phyloP scores from a whole-genome alignment of 371 early-diverging fungal genomes.

The Mucor indicus region DNA sequence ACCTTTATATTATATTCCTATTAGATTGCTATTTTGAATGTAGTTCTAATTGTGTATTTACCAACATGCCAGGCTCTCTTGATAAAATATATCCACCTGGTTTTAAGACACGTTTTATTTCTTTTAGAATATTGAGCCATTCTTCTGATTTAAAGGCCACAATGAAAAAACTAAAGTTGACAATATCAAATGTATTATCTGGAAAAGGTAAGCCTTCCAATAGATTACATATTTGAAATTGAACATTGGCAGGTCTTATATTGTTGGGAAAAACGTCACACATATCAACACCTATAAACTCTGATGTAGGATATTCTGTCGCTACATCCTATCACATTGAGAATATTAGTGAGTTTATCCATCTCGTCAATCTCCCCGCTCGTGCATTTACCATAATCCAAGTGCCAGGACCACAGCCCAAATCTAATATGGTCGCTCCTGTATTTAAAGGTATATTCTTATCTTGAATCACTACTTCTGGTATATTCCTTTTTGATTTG shows the following conservation, averaged over 20 bases:
- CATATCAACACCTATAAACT: conserved; percentile 57
- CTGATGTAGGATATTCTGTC: conserved; percentile 51
- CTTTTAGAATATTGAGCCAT: conserved; percentile 47
- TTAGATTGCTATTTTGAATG: not conserved
- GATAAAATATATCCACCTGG: conserved; percentile 58
- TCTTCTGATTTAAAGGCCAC: conserved; percentile 46
- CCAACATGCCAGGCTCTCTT: conserved; percentile 44
- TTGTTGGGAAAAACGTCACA: conserved; percentile 51
- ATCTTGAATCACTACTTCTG: not conserved
- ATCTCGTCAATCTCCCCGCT: not conserved
- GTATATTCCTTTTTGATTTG: no score
- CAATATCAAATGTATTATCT: conserved; percentile 57
- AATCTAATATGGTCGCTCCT: conserved; percentile 33
- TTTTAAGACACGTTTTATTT: conserved; percentile 51
- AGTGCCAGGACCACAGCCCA: conserved; percentile 55
- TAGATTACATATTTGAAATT: conserved; percentile 41
- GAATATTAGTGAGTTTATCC: not conserved
- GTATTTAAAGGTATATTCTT: not conserved
- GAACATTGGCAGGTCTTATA: conserved; percentile 44
- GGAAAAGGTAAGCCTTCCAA: conserved; percentile 51
- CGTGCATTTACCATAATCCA: conserved; percentile 50
- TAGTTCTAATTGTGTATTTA: no score
- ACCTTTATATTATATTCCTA: conserved; percentile 13
- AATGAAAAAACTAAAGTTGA: conserved; percentile 53
- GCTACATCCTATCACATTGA: conserved; percentile 42